Evolutionary conservation across 1,284 basidiomycete genomes (phyloP), one percentile per base, ranked within the genome.

Genomic region (Ustilago trichophora): DNA sequence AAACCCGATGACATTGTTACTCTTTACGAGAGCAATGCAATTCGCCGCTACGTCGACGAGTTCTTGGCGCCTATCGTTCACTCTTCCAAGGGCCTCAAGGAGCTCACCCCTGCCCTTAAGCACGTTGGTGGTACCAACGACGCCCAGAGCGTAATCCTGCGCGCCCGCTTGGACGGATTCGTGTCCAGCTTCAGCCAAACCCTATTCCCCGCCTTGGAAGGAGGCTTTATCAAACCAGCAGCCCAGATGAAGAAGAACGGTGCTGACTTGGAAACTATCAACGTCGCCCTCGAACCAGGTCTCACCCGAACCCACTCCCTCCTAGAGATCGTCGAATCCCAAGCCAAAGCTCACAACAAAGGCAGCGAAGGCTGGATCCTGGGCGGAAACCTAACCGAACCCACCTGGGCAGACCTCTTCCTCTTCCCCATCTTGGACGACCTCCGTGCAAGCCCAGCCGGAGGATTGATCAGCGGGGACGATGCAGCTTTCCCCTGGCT

Each of bases 401-500:
- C 63, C 6, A 54, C 45, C 2, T 71, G 68, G 68, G 56, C 68
- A 3, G 68, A 71, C 24, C 50, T 71, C 1, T 71, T 71, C 58
- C 49, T 71, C 13, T 71, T 48, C 34, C 68, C 68, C 25, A 49
- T 68, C 25, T 12, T 67, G 9, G 58, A 57, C 47, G 63, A 71
- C 37, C 33, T 71, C 3, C 25, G 53, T 8, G 45, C 41, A 2
- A 42, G 45, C 11, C 58, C 63, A 6, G 56, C 52, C 0, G 46
- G 21, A 4, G 18, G 34, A 0, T 15, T 64, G 29, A 21, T 69
- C 8, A 36, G 29, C 9, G 66, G 55, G 0, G 38, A 63, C 3
- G 40, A 22, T 8, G 50, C 59, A 1, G 48, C 43, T 2, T 69
- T 64, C 41, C 37, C 51, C 0, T 54, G 55, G 43, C 22, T 69